Evolutionary conservation across 108 stramenopile genomes (phyloP), one percentile per base, ranked within the genome.

Genomic region (Pinguiococcus pyrenoidosus): DNA sequence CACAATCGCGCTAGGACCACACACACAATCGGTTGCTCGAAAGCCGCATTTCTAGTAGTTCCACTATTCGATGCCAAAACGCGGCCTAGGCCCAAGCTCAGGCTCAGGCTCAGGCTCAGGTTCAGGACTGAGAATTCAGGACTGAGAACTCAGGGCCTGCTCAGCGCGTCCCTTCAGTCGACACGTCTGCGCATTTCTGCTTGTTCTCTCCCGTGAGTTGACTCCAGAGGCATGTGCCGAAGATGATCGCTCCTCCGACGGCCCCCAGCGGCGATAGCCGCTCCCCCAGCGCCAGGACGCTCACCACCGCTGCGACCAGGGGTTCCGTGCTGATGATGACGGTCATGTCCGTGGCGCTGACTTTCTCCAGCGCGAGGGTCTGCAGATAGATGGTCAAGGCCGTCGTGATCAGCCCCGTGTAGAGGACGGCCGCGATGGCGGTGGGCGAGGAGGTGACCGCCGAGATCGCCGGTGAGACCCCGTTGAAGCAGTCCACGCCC

Each of bases 281-380:
- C 54, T 92, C 89, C 29, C 82, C 79, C 33, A 85, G 70, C 5
- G 87, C 56, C 2, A 71, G 46, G 26, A 76, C 70, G 0, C 85
- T 85, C 64, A 85, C 84, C 17, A 69, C 77, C 12, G 81, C 66
- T 32, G 85, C 89, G 68, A 75, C 88, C 16, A 92, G 30, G 12
- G 89, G 87, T 60, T 88, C 87, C 2, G 89, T 88, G 10, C 77
- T 76, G 24, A 88, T 77, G 23, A 92, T 78, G 22, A 92, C 55
- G 2, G 89, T 92, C 7, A 85, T 84, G 48, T 92, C 89, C 2
- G 83, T 66, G 2, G 89, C 89, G 12, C 74, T 74, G 7, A 92
- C 62, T 6, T 77, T 82, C 30, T 77, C 62, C 41, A 92, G 62
- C 2, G 89, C 89, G 18, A 81, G 12, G 9, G 83, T 87, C 73